A percentile compares a stretch with the other conserved stretches of the same genome.
These are phyloP conservation scores for Fusarium denticulatum DNA, from an alignment of 2,329 filamentous ascomycete genomes.

Conservation along the genomic window DNA sequence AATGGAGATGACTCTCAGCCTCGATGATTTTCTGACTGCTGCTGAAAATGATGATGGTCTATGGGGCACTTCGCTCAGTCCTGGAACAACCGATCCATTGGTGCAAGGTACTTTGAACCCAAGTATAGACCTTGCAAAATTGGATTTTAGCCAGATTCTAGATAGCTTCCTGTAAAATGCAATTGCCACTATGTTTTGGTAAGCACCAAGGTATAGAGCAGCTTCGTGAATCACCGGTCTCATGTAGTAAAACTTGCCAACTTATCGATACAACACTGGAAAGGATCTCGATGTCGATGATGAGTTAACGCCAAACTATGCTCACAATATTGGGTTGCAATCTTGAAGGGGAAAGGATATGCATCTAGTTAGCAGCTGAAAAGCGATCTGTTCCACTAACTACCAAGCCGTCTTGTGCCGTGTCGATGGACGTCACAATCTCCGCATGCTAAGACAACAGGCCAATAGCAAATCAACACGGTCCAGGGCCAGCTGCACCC, in stretches of 20 bases:
- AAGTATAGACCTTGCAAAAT: background rate
- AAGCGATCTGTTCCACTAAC: background rate
- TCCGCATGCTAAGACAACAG: background rate
- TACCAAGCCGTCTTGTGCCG: background rate
- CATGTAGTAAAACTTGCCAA: no score
- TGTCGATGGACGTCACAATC: background rate
- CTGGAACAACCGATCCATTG: background rate
- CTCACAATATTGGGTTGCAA: background rate
- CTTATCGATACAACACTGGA: no score
- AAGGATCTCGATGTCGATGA: background rate
- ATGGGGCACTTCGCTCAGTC: background rate
- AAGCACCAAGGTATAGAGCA: background rate
- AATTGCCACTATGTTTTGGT: no score
- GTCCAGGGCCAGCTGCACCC: background rate
- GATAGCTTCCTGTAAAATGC: background rate
- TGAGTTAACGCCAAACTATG: background rate
- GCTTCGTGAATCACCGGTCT: background rate
- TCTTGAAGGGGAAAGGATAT: background rate
- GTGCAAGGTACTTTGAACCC: background rate
- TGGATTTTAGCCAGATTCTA: background rate
- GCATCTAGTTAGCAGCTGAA: background rate
- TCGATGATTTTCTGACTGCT: background rate
- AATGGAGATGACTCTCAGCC: background rate
- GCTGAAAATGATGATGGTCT: background rate
- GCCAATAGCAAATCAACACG: background rate